A percentile compares a stretch with the other conserved stretches of the same genome.
These are phyloP conservation scores for Fusarium annulatum DNA, from an alignment of 2,329 filamentous ascomycete genomes.

Conservation along the genomic window DNA sequence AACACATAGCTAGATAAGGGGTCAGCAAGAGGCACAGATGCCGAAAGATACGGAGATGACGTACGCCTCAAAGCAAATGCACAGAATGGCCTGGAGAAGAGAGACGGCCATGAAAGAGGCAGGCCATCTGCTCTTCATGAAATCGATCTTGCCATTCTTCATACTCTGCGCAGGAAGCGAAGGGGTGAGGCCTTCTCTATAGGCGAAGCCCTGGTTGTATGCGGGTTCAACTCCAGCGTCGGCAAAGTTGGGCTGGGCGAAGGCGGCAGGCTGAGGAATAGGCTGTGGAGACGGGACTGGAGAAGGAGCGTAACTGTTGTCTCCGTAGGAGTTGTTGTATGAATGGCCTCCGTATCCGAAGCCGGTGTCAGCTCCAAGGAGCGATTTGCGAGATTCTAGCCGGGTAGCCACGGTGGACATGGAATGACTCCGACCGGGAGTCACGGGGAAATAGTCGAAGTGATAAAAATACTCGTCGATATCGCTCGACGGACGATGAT, in stretches of 20 bases:
- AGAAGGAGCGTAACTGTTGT: conserved; percentile 37
- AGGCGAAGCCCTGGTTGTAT: conserved; percentile 52
- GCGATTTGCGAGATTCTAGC: conserved; percentile 55
- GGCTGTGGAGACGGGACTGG: conserved; percentile 31
- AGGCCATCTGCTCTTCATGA: conserved; percentile 87
- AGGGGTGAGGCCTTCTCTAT: conserved; percentile 51
- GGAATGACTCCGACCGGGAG: conserved; percentile 52
- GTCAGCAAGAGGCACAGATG: conserved; percentile 22
- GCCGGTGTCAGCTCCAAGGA: conserved; percentile 53
- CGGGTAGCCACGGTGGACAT: conserved; percentile 54
- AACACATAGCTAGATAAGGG: conserved; percentile 79
- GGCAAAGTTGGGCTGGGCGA: conserved; percentile 46
- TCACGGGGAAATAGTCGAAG: conserved; percentile 36
- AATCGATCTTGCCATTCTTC: conserved; percentile 65
- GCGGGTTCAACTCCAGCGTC: conserved; percentile 47
- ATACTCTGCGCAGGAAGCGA: conserved; percentile 49
- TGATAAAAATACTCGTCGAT: conserved; percentile 24
- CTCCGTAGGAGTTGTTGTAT: conserved; percentile 49
- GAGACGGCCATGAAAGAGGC: conserved; percentile 84
- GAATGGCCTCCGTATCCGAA: conserved; percentile 51
- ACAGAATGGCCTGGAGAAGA: conserved; percentile 80
- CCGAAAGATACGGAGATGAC: conserved; percentile 49
- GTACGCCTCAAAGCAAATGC: conserved; percentile 87
- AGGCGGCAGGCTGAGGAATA: conserved; percentile 34
- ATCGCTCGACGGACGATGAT: conserved; percentile 21